phyloP scores from a whole-genome alignment of 805 yeast species.

The Barnettozyma sucrosica region DNA sequence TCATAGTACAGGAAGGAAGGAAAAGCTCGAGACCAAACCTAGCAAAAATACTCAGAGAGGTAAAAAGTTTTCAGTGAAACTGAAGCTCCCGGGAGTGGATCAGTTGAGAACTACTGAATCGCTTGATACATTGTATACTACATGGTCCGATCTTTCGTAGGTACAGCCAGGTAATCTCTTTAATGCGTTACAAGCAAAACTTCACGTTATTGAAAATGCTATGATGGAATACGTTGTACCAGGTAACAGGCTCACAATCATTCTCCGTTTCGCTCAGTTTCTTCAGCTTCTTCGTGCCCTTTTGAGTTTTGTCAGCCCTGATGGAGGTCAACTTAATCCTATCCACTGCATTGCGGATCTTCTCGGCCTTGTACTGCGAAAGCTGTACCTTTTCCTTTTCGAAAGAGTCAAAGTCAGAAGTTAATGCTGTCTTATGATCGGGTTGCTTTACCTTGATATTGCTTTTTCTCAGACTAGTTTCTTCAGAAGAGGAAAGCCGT shows the following conservation, averaged over 20 bases:
- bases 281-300: background rate
- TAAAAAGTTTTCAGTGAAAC: no score
- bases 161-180: no score
- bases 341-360: background rate
- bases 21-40: no score
- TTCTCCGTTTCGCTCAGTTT: background rate
- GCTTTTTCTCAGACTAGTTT: background rate
- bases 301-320: slow-evolving; percentile 1
- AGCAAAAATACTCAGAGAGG: no score
- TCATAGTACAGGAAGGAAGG: no score
- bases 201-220: slow-evolving; percentile 43
- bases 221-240: slow-evolving; percentile 47
- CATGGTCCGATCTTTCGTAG: no score
- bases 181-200: slow-evolving; percentile 20
- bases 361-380: slow-evolving; percentile 5
- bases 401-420: background rate
- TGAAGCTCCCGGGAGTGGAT: no score
- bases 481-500: background rate
- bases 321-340: slow-evolving; percentile 3
- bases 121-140: no score
- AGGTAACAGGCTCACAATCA: slow-evolving; percentile 44
- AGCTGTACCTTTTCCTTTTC: background rate
- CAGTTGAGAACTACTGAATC: no score
- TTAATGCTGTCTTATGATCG: background rate
- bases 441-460: background rate